A percentile compares a stretch with the other conserved stretches of the same genome.
These are phyloP conservation scores for Selaginella moellendorffii DNA, from an alignment of 75 land plant species.

Conservation along the genomic window DNA sequence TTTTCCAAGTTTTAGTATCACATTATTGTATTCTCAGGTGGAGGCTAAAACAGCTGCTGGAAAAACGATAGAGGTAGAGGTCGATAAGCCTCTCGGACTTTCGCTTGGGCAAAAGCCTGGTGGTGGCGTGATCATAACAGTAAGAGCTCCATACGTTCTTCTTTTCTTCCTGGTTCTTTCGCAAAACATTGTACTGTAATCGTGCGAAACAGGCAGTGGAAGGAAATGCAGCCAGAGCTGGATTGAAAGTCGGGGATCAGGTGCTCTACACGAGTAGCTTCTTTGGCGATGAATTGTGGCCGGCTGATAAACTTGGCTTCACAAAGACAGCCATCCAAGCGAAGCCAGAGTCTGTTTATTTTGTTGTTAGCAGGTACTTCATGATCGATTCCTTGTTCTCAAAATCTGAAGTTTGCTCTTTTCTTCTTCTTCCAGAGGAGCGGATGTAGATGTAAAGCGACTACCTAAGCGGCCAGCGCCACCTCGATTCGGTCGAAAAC, in stretches of 20 bases:
- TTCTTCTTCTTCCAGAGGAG: constrained; percentile 33
- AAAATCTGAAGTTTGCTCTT: not conserved
- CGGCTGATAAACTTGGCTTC: constrained; percentile 92
- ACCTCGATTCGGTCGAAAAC: constrained; percentile 77
- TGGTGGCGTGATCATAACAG: constrained; percentile 85
- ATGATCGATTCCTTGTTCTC: not conserved
- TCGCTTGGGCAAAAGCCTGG: constrained; percentile 82
- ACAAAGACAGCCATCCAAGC: constrained; percentile 99
- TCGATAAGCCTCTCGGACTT: constrained; percentile 91
- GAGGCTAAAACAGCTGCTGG: constrained; percentile 69
- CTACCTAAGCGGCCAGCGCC: constrained; percentile 88
- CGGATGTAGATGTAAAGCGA: constrained; percentile 55
- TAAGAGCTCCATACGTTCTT: constrained; percentile 14
- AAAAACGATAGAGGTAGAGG: constrained; percentile 78
- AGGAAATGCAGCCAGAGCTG: constrained; percentile 92
- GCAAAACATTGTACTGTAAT: not conserved
- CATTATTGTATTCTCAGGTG: constrained; percentile 24
- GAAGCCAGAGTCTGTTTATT: constrained; percentile 92
- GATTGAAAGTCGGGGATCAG: constrained; percentile 81
- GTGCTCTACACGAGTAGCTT: constrained; percentile 98
- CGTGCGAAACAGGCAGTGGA: constrained; percentile 45
- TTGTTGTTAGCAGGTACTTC: constrained; percentile 75
- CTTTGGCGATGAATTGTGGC: constrained; percentile 99
- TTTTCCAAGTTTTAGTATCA: not conserved
- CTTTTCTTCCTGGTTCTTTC: not conserved